Conservation (phyloP, 148 eudicot genomes). For the Vaccinium macrocarpon region DNA sequence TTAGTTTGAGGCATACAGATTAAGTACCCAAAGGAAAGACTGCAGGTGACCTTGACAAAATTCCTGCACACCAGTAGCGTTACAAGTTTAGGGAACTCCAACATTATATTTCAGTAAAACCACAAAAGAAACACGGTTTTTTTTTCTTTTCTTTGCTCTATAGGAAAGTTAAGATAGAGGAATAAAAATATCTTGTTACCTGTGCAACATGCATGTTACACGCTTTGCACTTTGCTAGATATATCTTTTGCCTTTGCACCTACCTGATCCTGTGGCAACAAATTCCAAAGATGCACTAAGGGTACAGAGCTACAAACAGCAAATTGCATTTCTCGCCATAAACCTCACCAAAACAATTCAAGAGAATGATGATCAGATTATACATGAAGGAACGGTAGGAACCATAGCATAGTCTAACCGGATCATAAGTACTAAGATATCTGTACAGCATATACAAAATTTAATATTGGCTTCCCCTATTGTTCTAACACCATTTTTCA, state of each 20-base stretch:
- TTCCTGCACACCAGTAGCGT: slow-evolving; percentile 7
- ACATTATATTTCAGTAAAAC: background rate
- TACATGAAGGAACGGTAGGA: background rate
- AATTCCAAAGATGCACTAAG: background rate
- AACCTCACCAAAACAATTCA: background rate
- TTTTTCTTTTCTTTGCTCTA: background rate
- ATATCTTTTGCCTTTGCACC: slow-evolving; percentile 43
- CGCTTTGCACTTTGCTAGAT: slow-evolving; percentile 39
- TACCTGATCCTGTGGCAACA: slow-evolving; percentile 43
- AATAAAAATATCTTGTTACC: slow-evolving; percentile 12
- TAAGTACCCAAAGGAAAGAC: background rate
- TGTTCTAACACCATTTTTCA: background rate
- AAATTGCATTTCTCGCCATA: background rate
- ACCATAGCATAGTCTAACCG: background rate
- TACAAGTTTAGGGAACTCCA: slow-evolving; percentile 1
- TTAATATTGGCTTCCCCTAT: background rate
- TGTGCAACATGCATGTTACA: slow-evolving; percentile 28
- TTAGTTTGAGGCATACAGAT: background rate
- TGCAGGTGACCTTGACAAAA: slow-evolving; percentile 1
- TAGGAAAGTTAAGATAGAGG: background rate
- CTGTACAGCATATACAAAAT: background rate
- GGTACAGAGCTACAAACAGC: slow-evolving; percentile 4
- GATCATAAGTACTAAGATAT: background rate
- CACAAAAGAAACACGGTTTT: background rate
- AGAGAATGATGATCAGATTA: background rate